Conservation (phyloP, 345 rosid species). For the Eucalyptus leucophloia region DNA sequence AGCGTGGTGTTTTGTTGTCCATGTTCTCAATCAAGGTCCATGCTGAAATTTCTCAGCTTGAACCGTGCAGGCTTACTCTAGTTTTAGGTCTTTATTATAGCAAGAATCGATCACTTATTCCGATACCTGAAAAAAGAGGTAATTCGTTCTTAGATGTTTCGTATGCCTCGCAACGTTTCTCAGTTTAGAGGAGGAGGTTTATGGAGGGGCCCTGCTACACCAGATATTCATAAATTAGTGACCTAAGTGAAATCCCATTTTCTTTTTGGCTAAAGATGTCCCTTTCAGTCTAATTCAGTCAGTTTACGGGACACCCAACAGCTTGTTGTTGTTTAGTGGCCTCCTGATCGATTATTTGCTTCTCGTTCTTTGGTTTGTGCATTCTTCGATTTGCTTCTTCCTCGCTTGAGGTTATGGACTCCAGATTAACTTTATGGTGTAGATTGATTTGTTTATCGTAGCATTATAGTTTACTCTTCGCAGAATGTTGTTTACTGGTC, state of each 20-base stretch:
- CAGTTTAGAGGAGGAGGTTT: not conserved
- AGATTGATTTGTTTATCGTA: not conserved
- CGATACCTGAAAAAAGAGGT: not conserved
- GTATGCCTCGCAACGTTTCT: not conserved
- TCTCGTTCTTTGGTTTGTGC: not conserved
- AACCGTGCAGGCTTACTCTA: not conserved
- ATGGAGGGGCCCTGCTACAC: not conserved
- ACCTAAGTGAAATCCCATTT: not conserved
- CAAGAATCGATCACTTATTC: not conserved
- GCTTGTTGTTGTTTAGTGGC: not conserved
- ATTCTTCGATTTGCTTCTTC: not conserved
- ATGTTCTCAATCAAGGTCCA: not conserved
- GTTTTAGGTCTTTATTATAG: not conserved
- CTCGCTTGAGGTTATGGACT: not conserved
- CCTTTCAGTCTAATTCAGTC: not conserved
- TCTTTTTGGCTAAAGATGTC: not conserved
- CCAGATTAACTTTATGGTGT: not conserved
- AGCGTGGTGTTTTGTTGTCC: not conserved
- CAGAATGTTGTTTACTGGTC: constrained; percentile 55
- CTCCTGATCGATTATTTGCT: not conserved
- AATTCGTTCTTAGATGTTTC: not conserved
- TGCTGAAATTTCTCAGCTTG: not conserved
- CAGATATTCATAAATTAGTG: not conserved
- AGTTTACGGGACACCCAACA: not conserved
- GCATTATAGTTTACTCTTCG: not conserved